Evolutionary conservation across 2,329 filamentous ascomycete species (phyloP), one percentile per base, ranked within the genome.

Genomic region (Colletotrichum sojae): DNA sequence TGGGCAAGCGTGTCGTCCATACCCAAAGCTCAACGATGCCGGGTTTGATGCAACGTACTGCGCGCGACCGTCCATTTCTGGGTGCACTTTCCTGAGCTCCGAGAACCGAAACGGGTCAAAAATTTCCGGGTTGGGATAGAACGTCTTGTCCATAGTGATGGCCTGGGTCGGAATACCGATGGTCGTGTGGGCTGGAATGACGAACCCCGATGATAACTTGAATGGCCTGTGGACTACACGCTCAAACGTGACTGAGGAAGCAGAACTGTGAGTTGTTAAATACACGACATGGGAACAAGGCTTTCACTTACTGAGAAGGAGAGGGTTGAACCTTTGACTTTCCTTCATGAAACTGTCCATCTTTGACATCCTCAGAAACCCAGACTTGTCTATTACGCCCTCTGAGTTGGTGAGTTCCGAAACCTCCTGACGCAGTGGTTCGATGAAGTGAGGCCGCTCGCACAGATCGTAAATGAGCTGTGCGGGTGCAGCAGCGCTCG

Each of bases 401-500:
- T 49, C 27, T 2, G 9, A 18, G 27, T 45, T 40, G 9, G 45
- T 49, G 12, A 27, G 20, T 1, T 31, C 27, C 15, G 18, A 16
- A 16, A 59, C 20, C n/a, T 59, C 56, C 3, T 13, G 25, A n/a
- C 56, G 45, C 16, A 59, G 43, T 9, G 56, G 27, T 36, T 59
- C 56, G 13, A 59, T 59, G 27, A 49, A 49, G 9, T 40, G 16
- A 3, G 45, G 56, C 31, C 25, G n/a, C n/a, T 59, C 45, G 27
- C 71, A 73, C 5, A 78, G 71, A 67, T 78, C 76, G 53, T 73
- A 76, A 4, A 78, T 68, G 1, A 78, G 64, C 58, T 77, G 72
- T 27, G 70, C 72, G 6, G 70, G 71, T n/a, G 73, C 73, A 12
- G 72, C 71, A 27, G 74, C 73, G 22, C 72, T 76, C 1, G 75